phyloP scores from a whole-genome alignment of 2,329 filamentous ascomycete genomes.

The Parastagonospora nodorum region DNA sequence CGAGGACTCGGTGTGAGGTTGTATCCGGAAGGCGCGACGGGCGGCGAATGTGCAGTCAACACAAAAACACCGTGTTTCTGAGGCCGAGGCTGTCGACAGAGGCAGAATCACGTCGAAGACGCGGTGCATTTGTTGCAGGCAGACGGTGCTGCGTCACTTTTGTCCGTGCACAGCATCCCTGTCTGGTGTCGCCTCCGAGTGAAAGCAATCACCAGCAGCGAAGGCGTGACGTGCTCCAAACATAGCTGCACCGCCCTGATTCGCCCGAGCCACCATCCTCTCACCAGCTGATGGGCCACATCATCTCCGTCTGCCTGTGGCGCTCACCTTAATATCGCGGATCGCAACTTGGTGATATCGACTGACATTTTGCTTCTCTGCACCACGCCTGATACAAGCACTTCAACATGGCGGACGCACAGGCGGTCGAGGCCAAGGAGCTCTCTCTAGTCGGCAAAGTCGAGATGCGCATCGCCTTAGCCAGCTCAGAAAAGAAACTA shows the following conservation, averaged over 20 bases:
- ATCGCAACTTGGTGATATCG: neutral
- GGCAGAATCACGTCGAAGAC: conserved; percentile 30
- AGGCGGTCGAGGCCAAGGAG: conserved; percentile 67
- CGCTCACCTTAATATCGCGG: conserved; percentile 11
- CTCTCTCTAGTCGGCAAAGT: conserved; percentile 82
- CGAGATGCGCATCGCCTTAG: conserved; percentile 80
- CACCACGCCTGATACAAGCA: neutral
- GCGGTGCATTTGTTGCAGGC: conserved; percentile 30
- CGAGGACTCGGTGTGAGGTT: neutral
- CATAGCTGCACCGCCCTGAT: conserved; percentile 12
- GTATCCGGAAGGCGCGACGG: neutral
- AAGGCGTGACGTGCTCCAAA: conserved; percentile 16
- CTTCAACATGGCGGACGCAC: conserved; percentile 38
- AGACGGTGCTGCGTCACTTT: conserved; percentile 27
- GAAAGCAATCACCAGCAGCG: conserved; percentile 27
- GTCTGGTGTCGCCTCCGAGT: conserved; percentile 19
- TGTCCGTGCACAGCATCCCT: conserved; percentile 26
- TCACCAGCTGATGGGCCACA: conserved; percentile 22
- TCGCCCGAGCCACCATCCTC: conserved; percentile 5
- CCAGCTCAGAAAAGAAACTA: conserved; percentile 83
- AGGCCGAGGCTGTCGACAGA: conserved; percentile 10
- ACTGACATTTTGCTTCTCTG: neutral
- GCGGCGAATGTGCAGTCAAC: neutral
- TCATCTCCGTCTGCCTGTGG: conserved; percentile 29
- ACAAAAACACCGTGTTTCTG: conserved; percentile 6